Evolutionary conservation across 2,329 filamentous ascomycete genomes (phyloP).

Genomic region (Pseudonectria foliicola): DNA sequence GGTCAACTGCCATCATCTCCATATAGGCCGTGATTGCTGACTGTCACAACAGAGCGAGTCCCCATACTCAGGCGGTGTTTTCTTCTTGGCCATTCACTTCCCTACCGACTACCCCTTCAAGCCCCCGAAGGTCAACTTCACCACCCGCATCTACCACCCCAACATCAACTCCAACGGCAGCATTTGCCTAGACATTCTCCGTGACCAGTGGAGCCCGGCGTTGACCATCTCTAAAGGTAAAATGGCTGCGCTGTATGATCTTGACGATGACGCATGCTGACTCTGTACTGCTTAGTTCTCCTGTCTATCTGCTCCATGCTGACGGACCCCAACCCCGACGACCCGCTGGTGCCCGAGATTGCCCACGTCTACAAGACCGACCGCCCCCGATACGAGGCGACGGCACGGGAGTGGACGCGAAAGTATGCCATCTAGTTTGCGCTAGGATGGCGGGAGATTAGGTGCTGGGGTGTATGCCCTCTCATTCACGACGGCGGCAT

Average conservation of each 20-base stretch:
- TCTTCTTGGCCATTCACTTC: constrained; percentile 98
- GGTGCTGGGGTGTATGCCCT: constrained; percentile 22
- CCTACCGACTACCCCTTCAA: constrained; percentile 99
- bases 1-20: constrained; percentile 4
- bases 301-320: constrained; percentile 99
- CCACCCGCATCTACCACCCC: constrained; percentile 97
- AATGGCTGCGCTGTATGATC: constrained; percentile 13
- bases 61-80: constrained; percentile 95
- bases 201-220: constrained; percentile 98
- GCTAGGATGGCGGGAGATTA: constrained; percentile 15
- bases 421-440: constrained; percentile 84
- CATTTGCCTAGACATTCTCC: constrained; percentile 96
- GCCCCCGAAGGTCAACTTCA: constrained; percentile 99
- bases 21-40: constrained; percentile 21
- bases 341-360: constrained; percentile 97
- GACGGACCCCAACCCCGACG: constrained; percentile 98
- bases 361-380: constrained; percentile 99
- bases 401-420: constrained; percentile 94
- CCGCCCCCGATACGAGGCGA: constrained; percentile 89
- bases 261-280: constrained; percentile 2
- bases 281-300: constrained; percentile 55
- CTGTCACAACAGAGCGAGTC: constrained; percentile 67
- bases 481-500: constrained; percentile 20
- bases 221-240: constrained; percentile 98
- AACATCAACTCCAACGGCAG: constrained; percentile 99